These are phyloP conservation scores for Mycena kentingensis DNA, from an alignment of 768 basidiomycete genomes.

Conservation along the genomic window DNA sequence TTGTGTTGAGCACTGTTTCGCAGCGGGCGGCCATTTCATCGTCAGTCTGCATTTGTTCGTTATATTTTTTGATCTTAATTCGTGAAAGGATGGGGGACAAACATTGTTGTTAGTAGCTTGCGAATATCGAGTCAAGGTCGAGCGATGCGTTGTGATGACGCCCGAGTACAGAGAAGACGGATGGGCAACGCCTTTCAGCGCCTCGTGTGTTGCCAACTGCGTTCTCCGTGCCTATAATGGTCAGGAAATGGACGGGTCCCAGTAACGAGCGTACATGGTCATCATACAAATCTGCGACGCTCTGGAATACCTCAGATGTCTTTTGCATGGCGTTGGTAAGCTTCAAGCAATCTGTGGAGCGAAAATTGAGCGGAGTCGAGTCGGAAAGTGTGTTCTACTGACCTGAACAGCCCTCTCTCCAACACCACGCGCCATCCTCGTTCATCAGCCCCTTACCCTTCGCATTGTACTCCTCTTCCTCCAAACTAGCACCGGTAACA, in stretches of 20 bases:
- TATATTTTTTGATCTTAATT: neutral
- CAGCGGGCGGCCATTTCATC: conserved; percentile 73
- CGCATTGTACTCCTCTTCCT: conserved; percentile 43
- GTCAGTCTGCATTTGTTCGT: conserved; percentile 43
- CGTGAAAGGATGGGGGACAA: neutral
- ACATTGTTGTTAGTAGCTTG: conserved; percentile 44
- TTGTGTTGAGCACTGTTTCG: conserved; percentile 86
- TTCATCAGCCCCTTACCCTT: conserved; percentile 64
- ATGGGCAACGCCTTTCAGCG: conserved; percentile 74
- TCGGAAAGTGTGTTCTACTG: conserved; percentile 9
- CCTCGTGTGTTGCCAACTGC: conserved; percentile 74
- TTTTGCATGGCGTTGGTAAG: conserved; percentile 79
- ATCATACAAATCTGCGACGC: conserved; percentile 76
- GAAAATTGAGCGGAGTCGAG: neutral
- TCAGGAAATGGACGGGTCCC: neutral
- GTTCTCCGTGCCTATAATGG: conserved; percentile 63
- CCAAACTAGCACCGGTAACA: conserved; percentile 48
- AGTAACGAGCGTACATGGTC: conserved; percentile 57
- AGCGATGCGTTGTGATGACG: conserved; percentile 72
- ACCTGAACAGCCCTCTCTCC: conserved; percentile 79
- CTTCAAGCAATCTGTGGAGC: conserved; percentile 63
- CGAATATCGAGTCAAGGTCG: conserved; percentile 66
- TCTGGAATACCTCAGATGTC: conserved; percentile 71
- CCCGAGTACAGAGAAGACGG: conserved; percentile 73
- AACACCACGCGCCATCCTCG: conserved; percentile 81